These are phyloP conservation scores for Fimicolochytrium jonesii DNA, from an alignment of 192 early-diverging fungal genomes.

Conservation along the genomic window DNA sequence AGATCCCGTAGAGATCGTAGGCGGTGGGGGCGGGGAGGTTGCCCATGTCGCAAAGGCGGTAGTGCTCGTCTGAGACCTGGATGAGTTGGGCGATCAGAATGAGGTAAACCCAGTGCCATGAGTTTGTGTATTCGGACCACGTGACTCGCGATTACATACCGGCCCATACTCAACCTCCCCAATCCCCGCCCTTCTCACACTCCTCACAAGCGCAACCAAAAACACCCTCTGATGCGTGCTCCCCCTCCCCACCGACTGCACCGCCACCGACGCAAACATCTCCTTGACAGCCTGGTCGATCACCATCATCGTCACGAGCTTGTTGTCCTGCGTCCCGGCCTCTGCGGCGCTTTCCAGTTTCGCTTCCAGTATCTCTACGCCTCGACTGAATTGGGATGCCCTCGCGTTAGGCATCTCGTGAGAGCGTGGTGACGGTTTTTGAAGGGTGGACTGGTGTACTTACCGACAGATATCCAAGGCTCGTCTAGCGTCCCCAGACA, in stretches of 20 bases:
- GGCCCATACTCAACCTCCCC: conserved; percentile 72
- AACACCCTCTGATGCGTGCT: conserved; percentile 85
- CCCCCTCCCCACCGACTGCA: conserved; percentile 67
- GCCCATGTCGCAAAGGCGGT: conserved; percentile 54
- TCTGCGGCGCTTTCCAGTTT: neutral
- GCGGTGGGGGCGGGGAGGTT: conserved; percentile 54
- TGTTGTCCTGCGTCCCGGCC: neutral
- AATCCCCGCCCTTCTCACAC: conserved; percentile 60
- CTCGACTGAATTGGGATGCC: conserved; percentile 24
- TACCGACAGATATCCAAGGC: conserved; percentile 92
- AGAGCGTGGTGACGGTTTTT: neutral
- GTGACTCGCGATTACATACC: conserved; percentile 40
- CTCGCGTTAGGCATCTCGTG: too few species aligned
- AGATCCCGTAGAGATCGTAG: conserved; percentile 59
- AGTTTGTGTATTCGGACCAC: neutral
- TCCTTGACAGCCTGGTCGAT: conserved; percentile 81
- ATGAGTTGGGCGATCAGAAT: neutral
- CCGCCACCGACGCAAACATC: conserved; percentile 76
- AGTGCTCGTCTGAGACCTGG: conserved; percentile 51
- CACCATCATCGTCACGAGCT: conserved; percentile 31
- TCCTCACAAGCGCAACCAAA: conserved; percentile 63
- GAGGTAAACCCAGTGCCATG: neutral
- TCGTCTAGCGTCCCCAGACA: conserved; percentile 93
- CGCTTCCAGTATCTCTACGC: conserved; percentile 29
- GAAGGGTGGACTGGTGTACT: neutral